Conservation (phyloP, 129 eudicot genomes). For the Ambrosia trifida region DNA sequence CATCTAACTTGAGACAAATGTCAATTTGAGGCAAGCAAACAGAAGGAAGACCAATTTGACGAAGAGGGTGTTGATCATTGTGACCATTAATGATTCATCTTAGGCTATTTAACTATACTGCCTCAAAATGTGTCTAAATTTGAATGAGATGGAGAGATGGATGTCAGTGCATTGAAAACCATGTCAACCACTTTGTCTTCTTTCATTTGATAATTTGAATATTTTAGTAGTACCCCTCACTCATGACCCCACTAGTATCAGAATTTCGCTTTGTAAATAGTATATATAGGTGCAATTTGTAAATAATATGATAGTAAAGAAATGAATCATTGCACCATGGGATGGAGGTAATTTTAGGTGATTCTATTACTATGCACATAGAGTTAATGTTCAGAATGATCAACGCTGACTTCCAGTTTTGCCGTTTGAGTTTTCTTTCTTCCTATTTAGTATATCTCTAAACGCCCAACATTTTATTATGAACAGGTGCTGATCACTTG, state of each 20-base stretch:
- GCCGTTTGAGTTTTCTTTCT: not conserved
- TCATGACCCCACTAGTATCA: too few species aligned
- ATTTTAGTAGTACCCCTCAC: too few species aligned
- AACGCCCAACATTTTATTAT: slow-evolving; percentile 9
- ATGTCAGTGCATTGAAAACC: not conserved
- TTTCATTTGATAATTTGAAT: too few species aligned
- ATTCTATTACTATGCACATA: not conserved
- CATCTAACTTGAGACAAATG: too few species aligned
- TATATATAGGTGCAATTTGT: slow-evolving; percentile 5
- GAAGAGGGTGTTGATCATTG: too few species aligned
- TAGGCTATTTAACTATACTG: not conserved
- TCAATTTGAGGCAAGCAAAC: too few species aligned
- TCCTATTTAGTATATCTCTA: slow-evolving; percentile 3
- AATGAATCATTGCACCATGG: not conserved
- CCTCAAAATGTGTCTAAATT: not conserved
- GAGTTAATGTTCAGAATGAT: slow-evolving; percentile 6
- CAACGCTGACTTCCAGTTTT: not conserved
- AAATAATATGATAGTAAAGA: slow-evolving; percentile 2
- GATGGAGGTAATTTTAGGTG: not conserved
- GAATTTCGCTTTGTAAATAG: too few species aligned
- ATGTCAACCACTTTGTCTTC: too few species aligned
- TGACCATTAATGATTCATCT: too few species aligned
- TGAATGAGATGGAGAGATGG: slow-evolving; percentile 10
- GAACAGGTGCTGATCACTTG: slow-evolving; percentile 84
- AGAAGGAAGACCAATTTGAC: too few species aligned